Percentiles rank a stretch among this genome's conserved stretches.
phyloP scores from a whole-genome alignment of 257 asterid species.

The Ilex aquifolium region DNA sequence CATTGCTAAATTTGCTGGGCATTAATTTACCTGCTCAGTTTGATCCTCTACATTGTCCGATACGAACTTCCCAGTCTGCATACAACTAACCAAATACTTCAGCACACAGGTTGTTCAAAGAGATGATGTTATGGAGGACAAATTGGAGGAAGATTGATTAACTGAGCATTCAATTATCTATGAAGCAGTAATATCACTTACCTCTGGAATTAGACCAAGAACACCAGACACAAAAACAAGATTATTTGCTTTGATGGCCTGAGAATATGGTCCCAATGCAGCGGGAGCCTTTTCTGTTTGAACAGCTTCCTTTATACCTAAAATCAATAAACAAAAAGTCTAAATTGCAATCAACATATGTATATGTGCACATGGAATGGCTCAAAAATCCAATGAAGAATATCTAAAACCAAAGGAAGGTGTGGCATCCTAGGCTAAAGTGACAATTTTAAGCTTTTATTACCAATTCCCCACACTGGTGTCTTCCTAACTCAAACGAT shows the following conservation, averaged over 20 bases:
- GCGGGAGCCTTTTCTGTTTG: slow-evolving; percentile 88
- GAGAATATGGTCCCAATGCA: slow-evolving; percentile 94
- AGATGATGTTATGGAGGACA: neutral
- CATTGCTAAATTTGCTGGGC: neutral
- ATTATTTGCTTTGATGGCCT: slow-evolving; percentile 82
- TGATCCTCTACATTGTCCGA: slow-evolving; percentile 91
- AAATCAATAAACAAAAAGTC: neutral
- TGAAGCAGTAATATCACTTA: slow-evolving; percentile 20
- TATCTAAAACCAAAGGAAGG: too few species aligned
- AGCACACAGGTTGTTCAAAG: neutral
- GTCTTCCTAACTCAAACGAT: too few species aligned
- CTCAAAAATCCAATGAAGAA: neutral
- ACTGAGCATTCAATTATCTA: neutral
- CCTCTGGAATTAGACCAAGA: slow-evolving; percentile 83
- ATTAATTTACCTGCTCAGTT: slow-evolving; percentile 78
- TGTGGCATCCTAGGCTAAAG: too few species aligned
- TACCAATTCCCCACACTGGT: too few species aligned
- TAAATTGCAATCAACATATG: neutral
- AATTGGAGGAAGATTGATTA: neutral
- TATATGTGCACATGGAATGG: too few species aligned
- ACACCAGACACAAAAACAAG: slow-evolving; percentile 79
- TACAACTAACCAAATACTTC: slow-evolving; percentile 8
- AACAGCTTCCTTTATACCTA: slow-evolving; percentile 70
- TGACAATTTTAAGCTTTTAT: too few species aligned
- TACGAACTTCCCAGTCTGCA: slow-evolving; percentile 83